Evolutionary conservation across 1,284 basidiomycete species (phyloP), one percentile per base, ranked within the genome.

Genomic region (Hypsizygus ulmarius): DNA sequence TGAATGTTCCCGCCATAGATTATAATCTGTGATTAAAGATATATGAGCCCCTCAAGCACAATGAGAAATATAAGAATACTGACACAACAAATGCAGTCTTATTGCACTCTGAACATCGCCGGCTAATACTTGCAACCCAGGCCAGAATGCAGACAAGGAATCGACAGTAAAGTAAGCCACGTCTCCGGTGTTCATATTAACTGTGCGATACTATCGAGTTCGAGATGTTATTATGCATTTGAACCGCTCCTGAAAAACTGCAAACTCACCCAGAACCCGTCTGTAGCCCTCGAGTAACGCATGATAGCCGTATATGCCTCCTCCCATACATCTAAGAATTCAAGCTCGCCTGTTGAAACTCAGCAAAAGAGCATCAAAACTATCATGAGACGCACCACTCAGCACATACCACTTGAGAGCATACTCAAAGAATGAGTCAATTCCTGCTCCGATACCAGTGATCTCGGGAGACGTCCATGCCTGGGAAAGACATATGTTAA

Each of bases 381-480:
- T 7, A 5, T 30, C 14, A 16, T 21, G 27, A 9, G n/a, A 73
- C 79, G 38, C 58, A 91, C 91, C 90, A 54, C 90, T 90, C 63
- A 96, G 64, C 38, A 97, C 86, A 58, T 93, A 95, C 84, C 87
- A 90, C 63, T 90, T 91, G 39, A 91, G 64, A 12, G 89, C 91
- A 64, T 94, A 96, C 67, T 97, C 94, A 63, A 88, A 94, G 64
- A 94, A 96, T 7, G 90, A 93, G 64, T 97, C 93, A 43, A 95
- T 85, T 1, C 94, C 94, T 10, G 94, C 94, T 21, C 94, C 93
- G 29, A 94, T 88, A 3, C 88, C 81, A 28, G 83, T 86, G 4
- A 87, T 65, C 54, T 90, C 87, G 18, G 90, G 90, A 39, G 74
- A 69, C 16, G 77, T 77, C 89, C 89, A 91, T 35, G 64, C 61